Conservation (phyloP, 2,329 filamentous ascomycete genomes). For the Fusarium protoensiforme region DNA sequence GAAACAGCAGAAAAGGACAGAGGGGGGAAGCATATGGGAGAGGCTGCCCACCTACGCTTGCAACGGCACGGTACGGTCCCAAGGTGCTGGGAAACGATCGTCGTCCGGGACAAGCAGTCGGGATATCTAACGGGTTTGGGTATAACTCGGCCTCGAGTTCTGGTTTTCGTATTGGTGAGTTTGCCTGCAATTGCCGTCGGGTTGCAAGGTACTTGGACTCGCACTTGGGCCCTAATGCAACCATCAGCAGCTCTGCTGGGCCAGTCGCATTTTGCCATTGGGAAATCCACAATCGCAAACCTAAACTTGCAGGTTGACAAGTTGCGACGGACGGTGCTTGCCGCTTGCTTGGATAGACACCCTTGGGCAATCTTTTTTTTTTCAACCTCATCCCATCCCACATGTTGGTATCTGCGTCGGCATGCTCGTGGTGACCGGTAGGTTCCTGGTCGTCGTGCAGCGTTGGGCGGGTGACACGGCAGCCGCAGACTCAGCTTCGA, state of each 20-base stretch:
- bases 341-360: neutral
- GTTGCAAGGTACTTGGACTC: neutral
- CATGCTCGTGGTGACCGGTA: neutral
- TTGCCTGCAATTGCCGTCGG: constrained; percentile 8
- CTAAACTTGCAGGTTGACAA: constrained; percentile 2
- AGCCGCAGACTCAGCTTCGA: neutral
- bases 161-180: constrained; percentile 11
- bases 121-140: neutral
- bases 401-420: constrained; percentile 1
- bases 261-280: constrained; percentile 30
- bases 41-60: neutral
- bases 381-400: neutral
- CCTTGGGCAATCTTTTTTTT: neutral
- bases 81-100: constrained; percentile 8
- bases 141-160: constrained; percentile 1
- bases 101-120: neutral
- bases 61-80: neutral
- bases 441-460: neutral
- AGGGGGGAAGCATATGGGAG: neutral
- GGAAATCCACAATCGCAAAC: constrained; percentile 5
- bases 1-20: neutral
- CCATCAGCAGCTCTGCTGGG: constrained; percentile 25
- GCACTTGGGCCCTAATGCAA: constrained; percentile 25
- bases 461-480: constrained; percentile 4
- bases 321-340: neutral